Percentiles rank a stretch among this genome's conserved stretches.
These are phyloP conservation scores for Cicer cuneatum DNA, from an alignment of 306 rosid species.

Conservation along the genomic window DNA sequence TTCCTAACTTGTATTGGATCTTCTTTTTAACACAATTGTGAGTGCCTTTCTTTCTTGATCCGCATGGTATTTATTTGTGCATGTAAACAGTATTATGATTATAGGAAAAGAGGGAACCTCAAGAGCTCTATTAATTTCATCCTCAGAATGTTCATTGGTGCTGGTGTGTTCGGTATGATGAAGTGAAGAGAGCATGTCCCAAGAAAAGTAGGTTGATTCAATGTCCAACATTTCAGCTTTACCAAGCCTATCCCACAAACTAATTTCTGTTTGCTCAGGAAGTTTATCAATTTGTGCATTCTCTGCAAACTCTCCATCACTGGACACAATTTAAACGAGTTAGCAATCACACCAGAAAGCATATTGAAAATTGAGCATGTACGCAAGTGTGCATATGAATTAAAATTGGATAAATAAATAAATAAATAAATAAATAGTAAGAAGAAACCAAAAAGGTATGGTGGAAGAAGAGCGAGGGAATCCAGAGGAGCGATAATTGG, in stretches of 20 bases:
- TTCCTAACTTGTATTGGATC: too few relatives aligned
- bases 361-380: not conserved
- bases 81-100: not conserved
- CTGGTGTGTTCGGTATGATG: slow-evolving; percentile 83
- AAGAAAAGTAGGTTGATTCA: slow-evolving; percentile 72
- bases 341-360: slow-evolving; percentile 22
- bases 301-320: slow-evolving; percentile 56
- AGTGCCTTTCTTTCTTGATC: too few relatives aligned
- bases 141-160: slow-evolving; percentile 82
- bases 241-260: slow-evolving; percentile 93
- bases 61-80: slow-evolving; percentile 17
- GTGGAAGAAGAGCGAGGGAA: slow-evolving; percentile 62
- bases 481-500: slow-evolving; percentile 66
- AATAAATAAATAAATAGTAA: too few relatives aligned
- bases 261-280: slow-evolving; percentile 64
- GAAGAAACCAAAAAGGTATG: slow-evolving; percentile 64
- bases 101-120: slow-evolving; percentile 64
- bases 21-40: too few relatives aligned
- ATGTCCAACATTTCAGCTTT: slow-evolving; percentile 79
- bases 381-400: too few relatives aligned
- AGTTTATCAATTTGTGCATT: slow-evolving; percentile 45
- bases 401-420: too few relatives aligned
- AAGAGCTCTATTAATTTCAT: slow-evolving; percentile 74
- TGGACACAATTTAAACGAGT: slow-evolving; percentile 47
- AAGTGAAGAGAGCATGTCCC: slow-evolving; percentile 84